Evolutionary conservation across 2,329 filamentous ascomycete species (phyloP).

Genomic region (Phaeophleospora eucalypticola): DNA sequence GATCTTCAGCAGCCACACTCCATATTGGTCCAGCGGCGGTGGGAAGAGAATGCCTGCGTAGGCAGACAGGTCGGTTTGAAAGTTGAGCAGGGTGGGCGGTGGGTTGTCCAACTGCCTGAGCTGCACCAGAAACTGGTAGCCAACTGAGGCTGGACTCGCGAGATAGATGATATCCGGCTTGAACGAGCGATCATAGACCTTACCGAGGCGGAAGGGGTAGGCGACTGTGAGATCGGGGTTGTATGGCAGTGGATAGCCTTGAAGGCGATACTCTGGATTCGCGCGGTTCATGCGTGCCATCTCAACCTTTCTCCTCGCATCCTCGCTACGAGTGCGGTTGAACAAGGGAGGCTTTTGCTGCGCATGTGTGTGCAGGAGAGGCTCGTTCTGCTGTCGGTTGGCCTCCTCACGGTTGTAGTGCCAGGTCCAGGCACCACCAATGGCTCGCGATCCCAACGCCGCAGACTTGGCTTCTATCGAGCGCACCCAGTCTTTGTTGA

Average conservation of each 20-base stretch:
- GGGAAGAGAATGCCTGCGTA: slow-evolving; percentile 69
- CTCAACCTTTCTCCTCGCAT: slow-evolving; percentile 25
- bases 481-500: slow-evolving; percentile 34
- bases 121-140: slow-evolving; percentile 69
- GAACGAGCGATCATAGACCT: slow-evolving; percentile 59
- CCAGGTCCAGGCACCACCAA: slow-evolving; percentile 33
- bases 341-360: slow-evolving; percentile 24
- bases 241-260: slow-evolving; percentile 64
- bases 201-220: slow-evolving; percentile 63
- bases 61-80: slow-evolving; percentile 66
- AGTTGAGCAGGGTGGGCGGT: slow-evolving; percentile 63
- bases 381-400: slow-evolving; percentile 15
- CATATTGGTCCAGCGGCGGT: slow-evolving; percentile 55
- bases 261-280: slow-evolving; percentile 54
- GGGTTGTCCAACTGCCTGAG: slow-evolving; percentile 55
- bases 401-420: slow-evolving; percentile 27
- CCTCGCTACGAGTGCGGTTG: slow-evolving; percentile 27
- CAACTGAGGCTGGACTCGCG: slow-evolving; percentile 64
- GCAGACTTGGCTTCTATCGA: slow-evolving; percentile 31
- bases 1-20: slow-evolving; percentile 57
- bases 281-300: slow-evolving; percentile 31
- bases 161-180: slow-evolving; percentile 66
- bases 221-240: slow-evolving; percentile 68
- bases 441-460: slow-evolving; percentile 30
- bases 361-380: slow-evolving; percentile 12